Evolutionary conservation across 2,329 filamentous ascomycete species (phyloP).

Genomic region (Paramyrothecium sp.): DNA sequence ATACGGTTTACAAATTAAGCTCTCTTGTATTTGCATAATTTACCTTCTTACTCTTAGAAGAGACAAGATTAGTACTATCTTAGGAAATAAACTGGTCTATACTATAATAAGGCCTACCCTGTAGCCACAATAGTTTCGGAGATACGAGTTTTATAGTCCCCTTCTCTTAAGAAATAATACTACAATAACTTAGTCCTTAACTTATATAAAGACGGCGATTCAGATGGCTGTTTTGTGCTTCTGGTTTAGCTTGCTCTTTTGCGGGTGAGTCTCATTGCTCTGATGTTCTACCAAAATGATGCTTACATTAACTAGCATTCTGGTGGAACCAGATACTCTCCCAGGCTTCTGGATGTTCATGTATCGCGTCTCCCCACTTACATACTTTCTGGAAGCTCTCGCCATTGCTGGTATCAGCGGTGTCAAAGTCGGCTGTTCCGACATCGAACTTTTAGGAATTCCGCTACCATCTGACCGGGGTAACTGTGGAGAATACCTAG

Average conservation of each 20-base stretch:
- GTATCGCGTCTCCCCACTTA: slow-evolving; percentile 14
- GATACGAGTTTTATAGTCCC: too few species aligned
- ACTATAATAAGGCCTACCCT: too few species aligned
- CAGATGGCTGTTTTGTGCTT: too few species aligned
- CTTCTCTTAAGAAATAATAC: too few species aligned
- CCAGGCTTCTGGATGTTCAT: slow-evolving; percentile 16
- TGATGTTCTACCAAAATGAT: neutral
- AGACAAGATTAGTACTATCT: too few species aligned
- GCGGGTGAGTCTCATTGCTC: slow-evolving; percentile 7
- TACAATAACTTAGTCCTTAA: too few species aligned
- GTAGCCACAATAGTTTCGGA: too few species aligned
- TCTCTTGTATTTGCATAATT: too few species aligned
- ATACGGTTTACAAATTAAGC: too few species aligned
- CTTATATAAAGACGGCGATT: too few species aligned
- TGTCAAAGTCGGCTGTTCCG: slow-evolving; percentile 7
- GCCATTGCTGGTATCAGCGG: slow-evolving; percentile 7
- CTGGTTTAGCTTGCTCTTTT: slow-evolving; percentile 8
- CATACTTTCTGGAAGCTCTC: slow-evolving; percentile 3
- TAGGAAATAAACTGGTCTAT: too few species aligned
- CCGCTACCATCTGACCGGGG: slow-evolving; percentile 7
- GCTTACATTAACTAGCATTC: neutral
- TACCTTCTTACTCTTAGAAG: too few species aligned
- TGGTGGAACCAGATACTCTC: slow-evolving; percentile 8
- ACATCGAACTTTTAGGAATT: slow-evolving; percentile 11
- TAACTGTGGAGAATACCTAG: slow-evolving; percentile 13